These are phyloP conservation scores for Exophiala lecanii-corni DNA, from an alignment of 2,329 filamentous ascomycete species.

Conservation along the genomic window DNA sequence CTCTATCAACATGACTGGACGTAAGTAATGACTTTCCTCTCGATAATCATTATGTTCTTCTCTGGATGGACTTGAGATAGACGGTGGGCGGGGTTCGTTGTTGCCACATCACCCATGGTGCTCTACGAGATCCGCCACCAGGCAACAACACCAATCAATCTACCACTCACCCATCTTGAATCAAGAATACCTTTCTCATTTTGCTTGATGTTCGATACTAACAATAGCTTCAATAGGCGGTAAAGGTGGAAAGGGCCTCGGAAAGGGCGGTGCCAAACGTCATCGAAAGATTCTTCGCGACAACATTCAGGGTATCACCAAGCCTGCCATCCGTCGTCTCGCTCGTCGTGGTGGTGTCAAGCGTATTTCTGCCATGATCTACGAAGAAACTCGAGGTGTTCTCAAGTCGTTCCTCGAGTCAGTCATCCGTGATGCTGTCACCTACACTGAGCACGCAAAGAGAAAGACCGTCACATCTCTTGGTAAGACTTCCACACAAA, in stretches of 20 bases:
- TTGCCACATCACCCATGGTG: too few relatives aligned
- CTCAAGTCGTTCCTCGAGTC: slow-evolving; percentile 71
- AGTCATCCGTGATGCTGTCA: slow-evolving; percentile 72
- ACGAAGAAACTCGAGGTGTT: slow-evolving; percentile 72
- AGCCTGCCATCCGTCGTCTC: slow-evolving; percentile 52
- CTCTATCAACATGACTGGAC: slow-evolving; percentile 54
- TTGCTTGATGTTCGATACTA: background rate
- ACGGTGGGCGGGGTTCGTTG: too few relatives aligned
- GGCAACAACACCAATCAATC: too few relatives aligned
- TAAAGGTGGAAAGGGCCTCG: slow-evolving; percentile 53
- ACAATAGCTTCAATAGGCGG: slow-evolving; percentile 37
- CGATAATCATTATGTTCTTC: too few relatives aligned
- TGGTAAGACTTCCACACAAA: slow-evolving; percentile 11
- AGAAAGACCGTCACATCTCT: slow-evolving; percentile 72
- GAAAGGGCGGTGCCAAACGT: slow-evolving; percentile 52
- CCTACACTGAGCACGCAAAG: slow-evolving; percentile 76
- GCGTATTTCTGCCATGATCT: slow-evolving; percentile 94
- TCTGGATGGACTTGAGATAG: too few relatives aligned
- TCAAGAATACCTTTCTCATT: too few relatives aligned
- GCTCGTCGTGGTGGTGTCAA: slow-evolving; percentile 85
- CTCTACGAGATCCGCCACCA: too few relatives aligned
- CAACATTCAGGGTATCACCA: slow-evolving; percentile 54
- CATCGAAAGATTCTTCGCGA: slow-evolving; percentile 53
- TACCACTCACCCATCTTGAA: too few relatives aligned
- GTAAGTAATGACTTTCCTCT: slow-evolving; percentile 44